Conservation (phyloP, 169 alveolate genomes). For the Plasmodium adleri region DNA sequence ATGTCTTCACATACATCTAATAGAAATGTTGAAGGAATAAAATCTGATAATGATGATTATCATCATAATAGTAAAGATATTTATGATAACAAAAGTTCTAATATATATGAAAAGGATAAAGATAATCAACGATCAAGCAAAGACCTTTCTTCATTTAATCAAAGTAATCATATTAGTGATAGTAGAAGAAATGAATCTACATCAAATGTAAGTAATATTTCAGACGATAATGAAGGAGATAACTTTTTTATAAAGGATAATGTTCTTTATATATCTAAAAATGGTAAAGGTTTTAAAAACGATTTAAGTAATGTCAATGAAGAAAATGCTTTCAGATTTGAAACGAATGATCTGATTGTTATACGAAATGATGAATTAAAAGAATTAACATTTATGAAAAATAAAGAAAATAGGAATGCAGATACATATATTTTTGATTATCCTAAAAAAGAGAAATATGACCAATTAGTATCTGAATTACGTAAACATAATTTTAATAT, state of each 20-base stretch:
- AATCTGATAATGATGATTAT: not conserved
- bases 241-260: slow-evolving; percentile 64
- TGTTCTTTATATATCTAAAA: slow-evolving; percentile 52
- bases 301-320: slow-evolving; percentile 33
- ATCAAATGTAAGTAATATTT: not conserved
- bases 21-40: not conserved
- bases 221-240: slow-evolving; percentile 34
- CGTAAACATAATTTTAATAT: slow-evolving; percentile 45
- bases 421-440: slow-evolving; percentile 59
- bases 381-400: slow-evolving; percentile 71
- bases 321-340: slow-evolving; percentile 43
- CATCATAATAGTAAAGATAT: not conserved
- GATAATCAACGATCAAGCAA: not conserved
- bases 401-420: slow-evolving; percentile 16
- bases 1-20: slow-evolving; percentile 18
- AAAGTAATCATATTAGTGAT: not conserved
- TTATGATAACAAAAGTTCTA: not conserved
- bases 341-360: slow-evolving; percentile 11
- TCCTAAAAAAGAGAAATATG: slow-evolving; percentile 62
- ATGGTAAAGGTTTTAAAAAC: slow-evolving; percentile 52
- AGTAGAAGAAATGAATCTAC: slow-evolving; percentile 4
- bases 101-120: not conserved
- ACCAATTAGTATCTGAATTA: slow-evolving; percentile 36
- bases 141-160: not conserved
- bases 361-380: slow-evolving; percentile 40